Evolutionary conservation across 768 basidiomycete genomes (phyloP).

Genomic region (Butyriboletus loyo): DNA sequence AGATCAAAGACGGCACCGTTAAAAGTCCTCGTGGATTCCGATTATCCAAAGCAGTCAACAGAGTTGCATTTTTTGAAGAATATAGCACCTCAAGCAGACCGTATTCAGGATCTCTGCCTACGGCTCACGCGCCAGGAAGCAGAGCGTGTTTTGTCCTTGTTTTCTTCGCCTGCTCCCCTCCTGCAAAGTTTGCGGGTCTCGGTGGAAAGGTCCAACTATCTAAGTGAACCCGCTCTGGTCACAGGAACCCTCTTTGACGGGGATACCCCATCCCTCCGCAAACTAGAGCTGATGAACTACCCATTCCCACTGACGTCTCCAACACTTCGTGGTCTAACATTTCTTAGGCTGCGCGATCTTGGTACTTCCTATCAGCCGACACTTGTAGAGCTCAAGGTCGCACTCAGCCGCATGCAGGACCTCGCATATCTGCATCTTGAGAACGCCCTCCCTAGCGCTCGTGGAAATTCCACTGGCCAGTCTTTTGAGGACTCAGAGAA

Average conservation of each 20-base stretch:
- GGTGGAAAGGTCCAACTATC: conserved; percentile 18
- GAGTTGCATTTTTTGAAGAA: conserved; percentile 30
- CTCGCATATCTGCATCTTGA: conserved; percentile 36
- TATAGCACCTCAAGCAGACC: conserved; percentile 32
- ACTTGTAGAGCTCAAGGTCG: conserved; percentile 30
- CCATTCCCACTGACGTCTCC: conserved; percentile 36
- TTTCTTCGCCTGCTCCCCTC: conserved; percentile 29
- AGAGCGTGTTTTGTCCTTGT: conserved; percentile 25
- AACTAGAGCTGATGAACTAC: conserved; percentile 35
- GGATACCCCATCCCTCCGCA: conserved; percentile 34
- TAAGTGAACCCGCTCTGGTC: conserved; percentile 21
- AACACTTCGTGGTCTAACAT: conserved; percentile 35
- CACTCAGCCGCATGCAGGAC: conserved; percentile 34
- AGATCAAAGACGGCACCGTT: conserved; percentile 42
- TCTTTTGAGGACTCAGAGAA: not conserved
- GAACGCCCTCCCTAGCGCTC: conserved; percentile 31
- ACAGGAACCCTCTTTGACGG: conserved; percentile 30
- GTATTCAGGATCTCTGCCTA: conserved; percentile 35
- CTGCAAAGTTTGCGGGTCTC: conserved; percentile 31
- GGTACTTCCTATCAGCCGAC: conserved; percentile 27
- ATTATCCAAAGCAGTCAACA: conserved; percentile 25
- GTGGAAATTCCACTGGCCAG: not conserved
- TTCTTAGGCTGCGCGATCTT: conserved; percentile 35
- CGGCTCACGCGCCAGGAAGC: conserved; percentile 13
- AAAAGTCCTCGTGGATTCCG: conserved; percentile 22